Base-by-base conservation (phyloP, 257 asterid species). In the Scutellaria minor region DNA sequence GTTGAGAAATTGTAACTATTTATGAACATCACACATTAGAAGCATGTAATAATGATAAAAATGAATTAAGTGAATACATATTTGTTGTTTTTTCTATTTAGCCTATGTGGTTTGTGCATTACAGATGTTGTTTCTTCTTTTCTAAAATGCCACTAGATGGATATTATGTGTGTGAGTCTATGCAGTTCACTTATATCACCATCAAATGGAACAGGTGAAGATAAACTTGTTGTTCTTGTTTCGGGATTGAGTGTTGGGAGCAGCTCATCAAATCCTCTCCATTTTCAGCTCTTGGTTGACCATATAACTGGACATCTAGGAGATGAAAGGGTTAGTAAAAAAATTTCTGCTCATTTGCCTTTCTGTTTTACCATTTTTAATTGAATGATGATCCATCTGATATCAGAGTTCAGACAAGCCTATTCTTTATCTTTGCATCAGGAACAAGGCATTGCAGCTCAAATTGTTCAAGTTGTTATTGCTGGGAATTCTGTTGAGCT, bases 271-370 rank as follows among this genome's bases (percentile, higher is more conserved):
- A 90, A 88, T 87, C 99, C 99, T 75, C 93, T 95, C 66, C 89
- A 83, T 61, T 88, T 87, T 75, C 98, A 95, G 87, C 99, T 95
- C 75, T 80, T 95, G 64, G 87, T 95, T 40, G 99, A 95, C 84
- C 98, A 95, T 76, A 84, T 95, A 75, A 92, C 99, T 75, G 99
- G 99, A 60, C 98, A 95, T 89, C 86, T 95, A 27, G 99, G 99
- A 77, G 99, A 95, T 68, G 92, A 83, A 77, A 86, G 90, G 89
- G 99, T 94, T 80, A 65, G 18, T 35, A 73, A 0, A 0, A 15
- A 15, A 5, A 3, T 22, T 40, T 27, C 63, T 61, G 74, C 67
- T 47, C 57, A 66, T 53, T 73, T 15, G 1, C 73, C 63, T 54
- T 57, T 66, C 6, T 54, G 10, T 41, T 54, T 44, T 14, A 9